Evolutionary conservation across 805 yeast species (phyloP), one percentile per base, ranked within the genome.

Genomic region (Candida cerambycidarum): DNA sequence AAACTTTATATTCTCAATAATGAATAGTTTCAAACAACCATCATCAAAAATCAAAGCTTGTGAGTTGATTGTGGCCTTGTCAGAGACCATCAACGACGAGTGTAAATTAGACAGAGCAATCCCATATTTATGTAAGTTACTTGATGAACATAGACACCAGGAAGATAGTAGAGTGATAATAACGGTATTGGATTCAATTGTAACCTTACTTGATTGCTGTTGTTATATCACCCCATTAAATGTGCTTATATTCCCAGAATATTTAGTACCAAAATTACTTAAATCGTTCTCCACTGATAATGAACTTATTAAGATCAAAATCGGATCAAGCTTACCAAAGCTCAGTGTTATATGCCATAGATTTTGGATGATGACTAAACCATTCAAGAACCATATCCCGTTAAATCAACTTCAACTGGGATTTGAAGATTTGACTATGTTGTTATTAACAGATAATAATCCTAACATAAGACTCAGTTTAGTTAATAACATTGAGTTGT

Each of bases 51-150:
- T 83, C 7, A 78, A 79, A 53, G 92, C 90, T 1, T 74, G 95
- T 47, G 93, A 89, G 54, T 62, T 90, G 47, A 75, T 93, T 0
- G 59, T 87, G 7, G 85, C 88, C 0, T 70, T 92, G 14, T 79
- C 92, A 1, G 96, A 87, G 54, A 76, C 79, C 44, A 69, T 89
- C 1, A 77, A 79, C 17, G 98, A 93, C 57, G 95, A 86, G 43
- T 82, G 82, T 12, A 92, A 89, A 57, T 67, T 93, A 30, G 97
- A 93, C 59, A 65, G 97, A 34, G 80, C 89, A 24, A 61, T 93
- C 17, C 98, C 99, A 0, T 88, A 84, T 56, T 59, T 93, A 17
- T 75, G 87, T 16, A 66, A 79, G n/a, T 68, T 89, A 41, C 59
- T 90, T 11, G 89, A 85, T 39, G 96, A 88, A 34, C 65, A 54